Percentiles rank a stretch among this genome's conserved stretches.
These are phyloP conservation scores for Sanguinoderma infundibulare DNA, from an alignment of 1,284 basidiomycete species.

Conservation along the genomic window DNA sequence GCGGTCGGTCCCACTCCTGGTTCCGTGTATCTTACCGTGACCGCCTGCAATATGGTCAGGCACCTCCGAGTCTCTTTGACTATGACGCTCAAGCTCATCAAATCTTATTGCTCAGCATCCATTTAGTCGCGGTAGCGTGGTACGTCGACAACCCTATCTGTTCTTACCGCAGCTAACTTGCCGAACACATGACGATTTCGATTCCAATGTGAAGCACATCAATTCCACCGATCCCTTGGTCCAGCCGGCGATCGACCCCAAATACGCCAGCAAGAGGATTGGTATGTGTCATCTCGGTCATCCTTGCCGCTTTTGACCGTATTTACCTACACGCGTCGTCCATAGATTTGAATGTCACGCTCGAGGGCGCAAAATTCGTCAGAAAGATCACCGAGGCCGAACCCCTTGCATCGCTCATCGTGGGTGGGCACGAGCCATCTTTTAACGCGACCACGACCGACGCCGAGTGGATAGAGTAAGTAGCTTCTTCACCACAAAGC, in stretches of 20 bases:
- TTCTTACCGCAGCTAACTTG: background rate
- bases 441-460: constrained; percentile 6
- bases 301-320: too few species aligned
- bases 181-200: too few species aligned
- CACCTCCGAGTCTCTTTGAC: too few species aligned
- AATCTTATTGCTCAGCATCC: background rate
- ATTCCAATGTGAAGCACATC: constrained; percentile 13
- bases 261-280: constrained; percentile 5
- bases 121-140: constrained; percentile 8
- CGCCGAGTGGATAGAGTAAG: constrained; percentile 7
- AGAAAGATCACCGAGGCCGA: constrained; percentile 6
- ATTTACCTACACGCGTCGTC: background rate
- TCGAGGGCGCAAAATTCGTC: constrained; percentile 11
- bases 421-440: constrained; percentile 1
- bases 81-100: background rate
- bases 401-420: constrained; percentile 6
- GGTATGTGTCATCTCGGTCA: background rate
- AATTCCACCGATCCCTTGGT: constrained; percentile 5
- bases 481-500: background rate
- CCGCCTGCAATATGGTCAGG: constrained; percentile 5
- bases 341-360: constrained; percentile 6
- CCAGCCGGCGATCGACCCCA: constrained; percentile 12
- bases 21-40: constrained; percentile 8
- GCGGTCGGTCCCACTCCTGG: background rate
- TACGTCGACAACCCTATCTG: background rate